Base-by-base conservation (phyloP, 495 filamentous ascomycete species). In the Aspergillus hancockii region DNA sequence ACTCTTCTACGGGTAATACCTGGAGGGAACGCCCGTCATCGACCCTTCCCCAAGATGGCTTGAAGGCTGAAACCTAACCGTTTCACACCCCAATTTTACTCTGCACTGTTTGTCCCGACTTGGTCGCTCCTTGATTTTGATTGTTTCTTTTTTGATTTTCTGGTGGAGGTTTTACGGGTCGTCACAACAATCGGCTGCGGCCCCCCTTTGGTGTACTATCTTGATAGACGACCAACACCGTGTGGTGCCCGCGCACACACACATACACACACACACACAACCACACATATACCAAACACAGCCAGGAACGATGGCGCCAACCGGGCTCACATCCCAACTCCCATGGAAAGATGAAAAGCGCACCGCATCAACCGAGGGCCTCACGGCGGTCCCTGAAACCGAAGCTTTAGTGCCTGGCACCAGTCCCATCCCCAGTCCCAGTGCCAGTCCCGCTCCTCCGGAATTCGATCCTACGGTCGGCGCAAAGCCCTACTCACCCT, bases 401-500 rank as follows among this genome's bases (percentile, higher is more conserved):
- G 38, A 54, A 18, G 16, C 52, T 23, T 18, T 43, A 4, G 41
- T 43, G 8, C 41, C 45, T 51, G 28, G 43, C 55, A 25, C n/a
- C 43, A 47, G 40, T 19, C 28, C 18, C 50, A 6, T n/a, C n/a
- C n/a, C n/a, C n/a, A n/a, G n/a, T n/a, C n/a, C n/a, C n/a, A 28
- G 7, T 28, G 3, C 25, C 25, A 28, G 25, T 28, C 25, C 16
- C 7, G 52, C 14, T 3, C 30, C 13, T 8, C 45, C 19, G 16
- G 75, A 80, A 13, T 80, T 73, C 60, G 75, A 80, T 55, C 78
- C 78, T 13, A 65, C 58, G 12, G 52, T 76, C 43, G 72, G 71
- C 41, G 76, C 79, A 36, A 79, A 79, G 36, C 83, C 84, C 18
- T 84, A 69, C 65, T 85, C 82, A 0, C 81, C 85, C 18, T 87